These are phyloP conservation scores for Globisporangium nagaii DNA, from an alignment of 352 stramenopile genomes.

Conservation along the genomic window DNA sequence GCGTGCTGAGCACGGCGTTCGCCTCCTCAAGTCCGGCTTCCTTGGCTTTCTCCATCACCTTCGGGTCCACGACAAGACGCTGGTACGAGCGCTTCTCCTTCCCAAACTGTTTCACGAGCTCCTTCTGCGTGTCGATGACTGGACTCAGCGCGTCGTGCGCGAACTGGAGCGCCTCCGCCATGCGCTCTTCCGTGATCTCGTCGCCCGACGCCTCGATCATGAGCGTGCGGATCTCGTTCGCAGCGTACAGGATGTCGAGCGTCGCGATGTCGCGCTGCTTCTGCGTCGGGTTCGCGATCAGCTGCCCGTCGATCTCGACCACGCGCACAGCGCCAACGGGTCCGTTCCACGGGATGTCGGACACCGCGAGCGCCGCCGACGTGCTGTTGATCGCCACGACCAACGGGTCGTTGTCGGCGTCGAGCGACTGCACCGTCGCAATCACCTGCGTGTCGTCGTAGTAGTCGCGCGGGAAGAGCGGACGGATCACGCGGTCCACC, in stretches of 20 bases:
- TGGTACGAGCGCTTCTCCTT: constrained; percentile 70
- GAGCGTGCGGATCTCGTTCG: constrained; percentile 60
- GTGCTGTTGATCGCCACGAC: constrained; percentile 88
- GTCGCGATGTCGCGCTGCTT: constrained; percentile 62
- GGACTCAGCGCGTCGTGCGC: constrained; percentile 57
- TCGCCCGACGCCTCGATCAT: constrained; percentile 89
- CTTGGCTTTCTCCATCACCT: constrained; percentile 52
- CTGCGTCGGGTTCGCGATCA: constrained; percentile 91
- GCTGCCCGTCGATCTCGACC: constrained; percentile 71
- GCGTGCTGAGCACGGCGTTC: constrained; percentile 24
- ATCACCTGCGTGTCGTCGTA: constrained; percentile 95
- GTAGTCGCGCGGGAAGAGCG: constrained; percentile 93
- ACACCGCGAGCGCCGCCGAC: constrained; percentile 79
- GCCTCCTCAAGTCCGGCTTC: constrained; percentile 49
- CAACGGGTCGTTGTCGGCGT: constrained; percentile 80
- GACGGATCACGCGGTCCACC: constrained; percentile 94
- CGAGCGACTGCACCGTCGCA: constrained; percentile 85
- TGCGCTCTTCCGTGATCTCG: constrained; percentile 63
- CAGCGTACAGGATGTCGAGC: constrained; percentile 84
- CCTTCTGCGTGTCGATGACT: constrained; percentile 58
- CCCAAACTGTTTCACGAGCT: constrained; percentile 40
- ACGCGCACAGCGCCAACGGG: constrained; percentile 89
- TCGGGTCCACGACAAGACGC: constrained; percentile 32
- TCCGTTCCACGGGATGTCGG: constrained; percentile 87
- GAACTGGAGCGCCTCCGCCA: constrained; percentile 73